phyloP scores from a whole-genome alignment of 306 rosid genomes.

The Fragaria vesca region DNA sequence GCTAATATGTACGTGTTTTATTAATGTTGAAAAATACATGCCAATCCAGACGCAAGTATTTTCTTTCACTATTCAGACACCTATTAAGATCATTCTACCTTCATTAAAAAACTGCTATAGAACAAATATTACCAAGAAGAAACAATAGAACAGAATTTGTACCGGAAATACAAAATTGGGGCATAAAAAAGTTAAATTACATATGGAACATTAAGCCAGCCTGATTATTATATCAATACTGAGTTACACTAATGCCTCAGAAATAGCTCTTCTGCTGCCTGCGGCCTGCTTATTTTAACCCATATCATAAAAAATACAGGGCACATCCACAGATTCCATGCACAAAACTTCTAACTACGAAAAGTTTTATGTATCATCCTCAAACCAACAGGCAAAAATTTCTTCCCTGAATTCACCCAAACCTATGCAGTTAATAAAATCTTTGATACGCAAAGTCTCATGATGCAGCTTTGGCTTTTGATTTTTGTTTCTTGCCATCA shows the following conservation, averaged over 20 bases:
- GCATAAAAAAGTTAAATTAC: neutral
- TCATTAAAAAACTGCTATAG: no score
- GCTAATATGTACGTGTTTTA: no score
- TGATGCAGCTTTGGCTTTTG: constrained; percentile 62
- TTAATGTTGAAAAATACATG: no score
- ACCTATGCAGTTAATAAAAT: constrained; percentile 25
- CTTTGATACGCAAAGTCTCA: constrained; percentile 42
- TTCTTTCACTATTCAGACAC: no score
- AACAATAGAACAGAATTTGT: no score
- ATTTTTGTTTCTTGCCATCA: constrained; percentile 77
- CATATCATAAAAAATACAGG: constrained; percentile 4
- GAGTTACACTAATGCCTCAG: neutral
- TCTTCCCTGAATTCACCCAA: constrained; percentile 18
- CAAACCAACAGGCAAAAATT: constrained; percentile 29
- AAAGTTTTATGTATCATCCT: constrained; percentile 24
- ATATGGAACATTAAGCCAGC: neutral
- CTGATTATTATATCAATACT: neutral
- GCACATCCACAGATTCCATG: constrained; percentile 1
- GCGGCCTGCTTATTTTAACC: constrained; percentile 14
- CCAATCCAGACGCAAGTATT: no score
- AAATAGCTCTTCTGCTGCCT: constrained; percentile 5
- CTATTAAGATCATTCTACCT: no score
- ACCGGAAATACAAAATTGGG: no score
- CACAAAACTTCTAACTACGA: constrained; percentile 21
- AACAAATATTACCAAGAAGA: no score